Percentiles rank a stretch among this genome's conserved stretches.
These are phyloP conservation scores for Canavalia gladiata DNA, from an alignment of 306 rosid species.

Conservation along the genomic window DNA sequence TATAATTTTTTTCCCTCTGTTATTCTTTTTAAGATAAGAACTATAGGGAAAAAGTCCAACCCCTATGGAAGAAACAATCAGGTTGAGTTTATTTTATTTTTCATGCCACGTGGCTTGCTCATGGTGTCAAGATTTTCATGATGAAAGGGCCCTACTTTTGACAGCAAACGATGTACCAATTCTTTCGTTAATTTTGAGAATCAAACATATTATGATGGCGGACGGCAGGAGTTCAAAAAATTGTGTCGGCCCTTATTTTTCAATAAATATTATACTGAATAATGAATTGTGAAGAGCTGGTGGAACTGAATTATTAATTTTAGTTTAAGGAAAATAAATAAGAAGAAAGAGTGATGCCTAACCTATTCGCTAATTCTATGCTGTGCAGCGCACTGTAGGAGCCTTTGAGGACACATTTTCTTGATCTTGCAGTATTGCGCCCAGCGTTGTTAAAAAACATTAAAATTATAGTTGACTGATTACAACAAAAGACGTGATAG, in stretches of 20 bases:
- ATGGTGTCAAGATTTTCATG: slow-evolving; percentile 21
- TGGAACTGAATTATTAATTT: neutral
- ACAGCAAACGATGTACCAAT: slow-evolving; percentile 32
- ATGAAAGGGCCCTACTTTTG: slow-evolving; percentile 43
- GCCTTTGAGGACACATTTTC: too few relatives aligned
- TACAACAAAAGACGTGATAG: too few relatives aligned
- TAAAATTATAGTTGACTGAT: too few relatives aligned
- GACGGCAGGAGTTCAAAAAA: neutral
- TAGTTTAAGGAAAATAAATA: neutral
- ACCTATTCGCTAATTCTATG: too few relatives aligned
- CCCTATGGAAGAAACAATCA: neutral
- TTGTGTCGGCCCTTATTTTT: slow-evolving; percentile 2
- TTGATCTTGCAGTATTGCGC: too few relatives aligned
- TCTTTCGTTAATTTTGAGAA: slow-evolving; percentile 37
- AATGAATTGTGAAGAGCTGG: neutral
- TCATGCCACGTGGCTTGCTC: slow-evolving; percentile 54
- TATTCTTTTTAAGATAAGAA: neutral
- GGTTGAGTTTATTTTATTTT: slow-evolving; percentile 18
- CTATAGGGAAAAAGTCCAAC: neutral
- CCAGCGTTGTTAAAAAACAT: too few relatives aligned
- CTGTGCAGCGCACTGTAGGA: too few relatives aligned
- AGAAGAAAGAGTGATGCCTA: neutral
- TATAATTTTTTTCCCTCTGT: neutral
- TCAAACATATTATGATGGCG: slow-evolving; percentile 27
- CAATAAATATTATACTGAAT: too few relatives aligned